Percentiles rank a stretch among this genome's conserved stretches.
These are phyloP conservation scores for Parathielavia hyrcaniae DNA, from an alignment of 495 filamentous ascomycete genomes.

Conservation along the genomic window DNA sequence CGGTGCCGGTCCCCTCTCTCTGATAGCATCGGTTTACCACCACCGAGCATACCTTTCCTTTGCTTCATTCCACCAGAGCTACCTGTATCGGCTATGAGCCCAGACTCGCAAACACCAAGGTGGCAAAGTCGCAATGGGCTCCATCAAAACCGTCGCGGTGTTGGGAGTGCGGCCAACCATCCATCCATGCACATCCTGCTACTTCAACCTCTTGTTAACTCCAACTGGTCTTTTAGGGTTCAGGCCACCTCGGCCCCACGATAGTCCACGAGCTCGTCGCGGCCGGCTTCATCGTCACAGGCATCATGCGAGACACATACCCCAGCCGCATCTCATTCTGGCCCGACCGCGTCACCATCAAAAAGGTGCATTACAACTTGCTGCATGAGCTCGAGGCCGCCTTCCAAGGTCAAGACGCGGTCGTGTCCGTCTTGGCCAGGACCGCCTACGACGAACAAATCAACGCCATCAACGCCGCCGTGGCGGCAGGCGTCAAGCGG, in stretches of 20 bases:
- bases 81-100: not conserved
- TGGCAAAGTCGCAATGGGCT: constrained; percentile 32
- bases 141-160: constrained; percentile 48
- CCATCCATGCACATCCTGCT: not conserved
- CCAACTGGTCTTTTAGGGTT: constrained; percentile 37
- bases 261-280: constrained; percentile 50
- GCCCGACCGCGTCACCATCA: constrained; percentile 35
- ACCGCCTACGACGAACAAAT: constrained; percentile 37
- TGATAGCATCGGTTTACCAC: too few relatives aligned
- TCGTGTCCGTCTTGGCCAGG: constrained; percentile 47
- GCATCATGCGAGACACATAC: constrained; percentile 46
- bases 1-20: too few relatives aligned
- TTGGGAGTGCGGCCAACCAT: constrained; percentile 40
- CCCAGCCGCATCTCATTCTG: constrained; percentile 29
- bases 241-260: constrained; percentile 54
- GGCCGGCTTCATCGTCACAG: constrained; percentile 53
- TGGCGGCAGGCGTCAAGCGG: constrained; percentile 53
- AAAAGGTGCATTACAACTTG: constrained; percentile 52
- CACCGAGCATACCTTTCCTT: not conserved
- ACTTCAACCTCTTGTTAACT: not conserved
- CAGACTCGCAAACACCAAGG: not conserved
- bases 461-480: constrained; percentile 53
- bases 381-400: constrained; percentile 45
- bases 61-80: not conserved
- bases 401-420: constrained; percentile 50